Base-by-base conservation (phyloP, 306 rosid genomes). In the Echinosophora koreensis region DNA sequence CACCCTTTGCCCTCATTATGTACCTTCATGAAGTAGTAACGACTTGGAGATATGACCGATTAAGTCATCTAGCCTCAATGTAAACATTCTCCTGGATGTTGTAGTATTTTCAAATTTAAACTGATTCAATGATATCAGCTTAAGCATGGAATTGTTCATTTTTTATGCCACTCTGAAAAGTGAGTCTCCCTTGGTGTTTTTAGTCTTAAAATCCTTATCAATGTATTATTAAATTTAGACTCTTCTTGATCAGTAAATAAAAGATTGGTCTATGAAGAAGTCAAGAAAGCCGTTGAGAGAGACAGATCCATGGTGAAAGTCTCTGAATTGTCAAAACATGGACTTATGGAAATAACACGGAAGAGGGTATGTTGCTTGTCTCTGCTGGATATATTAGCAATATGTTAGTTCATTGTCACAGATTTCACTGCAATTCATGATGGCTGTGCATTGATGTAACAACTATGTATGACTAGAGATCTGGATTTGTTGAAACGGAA, bases 271-370 rank as follows among this genome's bases (percentile, higher is more conserved):
- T 92, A 92, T 70, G 99, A 95, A 88, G 99, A 95, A 86, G 94
- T 84, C 81, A 95, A 90, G 92, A 90, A 89, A 79, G 97, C 99
- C 39, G 96, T 95, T 72, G 96, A 88, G 87, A 86, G 89, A 86
- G 99, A 95, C 88, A 90, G 90, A 81, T 92, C 97, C 38, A 80
- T 82, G 89, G 96, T 92, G 80, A 95, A 87, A 74, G 97, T 95
- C 86, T 92, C 97, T 47, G 97, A 95, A 81, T 79, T 95, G 84
- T 95, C 99, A 52, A 88, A 90, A 77, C 90, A 95, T 61, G 99
- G 99, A 81, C 97, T 95, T 52, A 95, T 89, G 97, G 99, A 92
- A 90, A 95, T 95, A 82, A 95, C 97, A 69, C 86, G 97, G 84
- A 92, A 89, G 91, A 81, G 99, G 93, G 99, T 95, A 92, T 17